Evolutionary conservation across 2,329 filamentous ascomycete species (phyloP), one percentile per base, ranked within the genome.

Genomic region (Pyrenochaeta sp.): DNA sequence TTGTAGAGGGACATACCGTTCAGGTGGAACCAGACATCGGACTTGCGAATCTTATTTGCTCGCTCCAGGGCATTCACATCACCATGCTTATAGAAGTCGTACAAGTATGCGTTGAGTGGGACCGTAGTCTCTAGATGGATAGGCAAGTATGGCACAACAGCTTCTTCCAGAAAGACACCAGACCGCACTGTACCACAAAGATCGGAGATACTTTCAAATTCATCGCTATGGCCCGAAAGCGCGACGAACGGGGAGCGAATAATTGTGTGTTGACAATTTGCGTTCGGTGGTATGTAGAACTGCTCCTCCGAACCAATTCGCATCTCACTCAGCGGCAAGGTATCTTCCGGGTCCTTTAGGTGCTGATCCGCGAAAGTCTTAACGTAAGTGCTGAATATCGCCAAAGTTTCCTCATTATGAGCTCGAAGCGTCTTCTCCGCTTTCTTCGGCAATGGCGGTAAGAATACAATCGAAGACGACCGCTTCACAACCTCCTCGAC

Each of bases 41-140:
- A 81, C 1, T 74, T 72, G 30, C 81, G 82, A 60, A 93, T 84
- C 3, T 79, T 77, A 61, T 93, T 92, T 20, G 84, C 86, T 0
- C 68, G 72, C 9, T 81, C 80, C 2, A 92, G 72, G 0, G 83
- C 79, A 1, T 75, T 63, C 15, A 85, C 65, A 59, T 86, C 82
- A 3, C 87, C 88, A 56, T 92, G 85, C 67, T 84, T 88, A 77
- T 83, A 91, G 69, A 91, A 93, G 66, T 92, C 87, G 47, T 86
- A 83, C 1, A 92, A 71, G 60, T 88, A 88, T 0, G 84, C 83
- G 53, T 89, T 89, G 47, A 84, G 75, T 0, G 80, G 80, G 9
- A 77, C 74, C 2, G 72, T 63, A 4, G 70, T 65, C 18, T 83
- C 73, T 0, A 82, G 81, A 54, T 81, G 81, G 8, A 89, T 71